Evolutionary conservation across 2,329 filamentous ascomycete species (phyloP).

Genomic region (Xylaria sp.): DNA sequence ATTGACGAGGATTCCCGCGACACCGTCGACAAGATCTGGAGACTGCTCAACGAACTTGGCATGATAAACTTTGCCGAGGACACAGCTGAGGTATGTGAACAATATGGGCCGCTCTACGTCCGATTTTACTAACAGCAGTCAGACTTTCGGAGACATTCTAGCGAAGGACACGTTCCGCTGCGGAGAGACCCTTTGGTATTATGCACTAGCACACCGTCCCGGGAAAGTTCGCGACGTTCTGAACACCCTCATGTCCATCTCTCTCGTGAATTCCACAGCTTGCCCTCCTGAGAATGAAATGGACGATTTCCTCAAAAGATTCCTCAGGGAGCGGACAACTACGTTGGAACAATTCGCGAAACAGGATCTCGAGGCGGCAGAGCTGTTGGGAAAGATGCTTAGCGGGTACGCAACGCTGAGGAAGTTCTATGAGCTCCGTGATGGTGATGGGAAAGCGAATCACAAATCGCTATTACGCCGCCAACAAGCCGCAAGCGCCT

Average conservation of each 20-base stretch:
- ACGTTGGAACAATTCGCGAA: slow-evolving; percentile 73
- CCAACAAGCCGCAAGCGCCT: slow-evolving; percentile 69
- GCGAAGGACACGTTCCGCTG: slow-evolving; percentile 74
- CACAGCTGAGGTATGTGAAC: slow-evolving; percentile 73
- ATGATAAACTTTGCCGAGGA: slow-evolving; percentile 78
- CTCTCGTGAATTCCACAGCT: slow-evolving; percentile 79
- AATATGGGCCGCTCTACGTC: background rate
- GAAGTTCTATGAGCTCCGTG: slow-evolving; percentile 87
- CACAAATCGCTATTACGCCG: slow-evolving; percentile 60
- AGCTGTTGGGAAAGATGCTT: slow-evolving; percentile 80
- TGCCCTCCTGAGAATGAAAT: slow-evolving; percentile 74
- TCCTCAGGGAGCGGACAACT: slow-evolving; percentile 72
- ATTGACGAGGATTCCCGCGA: slow-evolving; percentile 67
- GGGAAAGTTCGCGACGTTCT: slow-evolving; percentile 83
- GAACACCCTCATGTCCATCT: slow-evolving; percentile 84
- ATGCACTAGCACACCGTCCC: slow-evolving; percentile 78
- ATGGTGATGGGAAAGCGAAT: slow-evolving; percentile 52
- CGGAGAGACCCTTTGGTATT: slow-evolving; percentile 87
- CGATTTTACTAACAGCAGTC: slow-evolving; percentile 32
- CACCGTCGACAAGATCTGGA: slow-evolving; percentile 81
- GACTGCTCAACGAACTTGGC: slow-evolving; percentile 75
- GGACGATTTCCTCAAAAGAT: slow-evolving; percentile 69
- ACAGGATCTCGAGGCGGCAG: slow-evolving; percentile 78
- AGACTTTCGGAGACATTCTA: slow-evolving; percentile 84
- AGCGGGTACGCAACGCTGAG: slow-evolving; percentile 92